Evolutionary conservation across 2,329 filamentous ascomycete genomes (phyloP).

Genomic region (Cladosporium sp.): DNA sequence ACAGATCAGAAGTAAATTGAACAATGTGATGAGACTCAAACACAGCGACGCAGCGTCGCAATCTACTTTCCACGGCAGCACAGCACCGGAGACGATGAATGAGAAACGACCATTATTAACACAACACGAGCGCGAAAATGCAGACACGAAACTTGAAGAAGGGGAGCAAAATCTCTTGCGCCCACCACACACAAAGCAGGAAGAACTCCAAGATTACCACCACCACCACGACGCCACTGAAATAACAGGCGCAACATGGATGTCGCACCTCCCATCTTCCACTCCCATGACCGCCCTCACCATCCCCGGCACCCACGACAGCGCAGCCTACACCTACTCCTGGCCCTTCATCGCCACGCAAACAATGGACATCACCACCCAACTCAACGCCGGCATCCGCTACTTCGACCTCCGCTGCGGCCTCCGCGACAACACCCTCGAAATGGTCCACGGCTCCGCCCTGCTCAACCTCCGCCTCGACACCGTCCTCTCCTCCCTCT

Average conservation of each 20-base stretch:
- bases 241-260: constrained; percentile 21
- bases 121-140: not conserved
- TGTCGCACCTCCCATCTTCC: constrained; percentile 23
- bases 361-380: constrained; percentile 24
- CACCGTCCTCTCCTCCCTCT: constrained; percentile 26
- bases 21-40: constrained; percentile 1
- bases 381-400: constrained; percentile 32
- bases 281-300: constrained; percentile 27
- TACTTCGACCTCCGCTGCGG: constrained; percentile 35
- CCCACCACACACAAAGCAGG: too few relatives aligned
- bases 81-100: constrained; percentile 1
- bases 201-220: too few relatives aligned
- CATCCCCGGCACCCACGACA: constrained; percentile 35
- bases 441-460: constrained; percentile 34
- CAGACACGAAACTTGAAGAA: not conserved
- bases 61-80: not conserved
- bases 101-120: constrained; percentile 7
- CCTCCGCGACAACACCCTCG: constrained; percentile 25
- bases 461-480: constrained; percentile 28
- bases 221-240: not conserved
- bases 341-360: constrained; percentile 34
- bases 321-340: constrained; percentile 30
- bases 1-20: not conserved
- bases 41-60: not conserved
- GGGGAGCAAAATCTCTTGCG: too few relatives aligned